Conservation (phyloP, 495 filamentous ascomycete species). For the Annulohypoxylon moriforme region DNA sequence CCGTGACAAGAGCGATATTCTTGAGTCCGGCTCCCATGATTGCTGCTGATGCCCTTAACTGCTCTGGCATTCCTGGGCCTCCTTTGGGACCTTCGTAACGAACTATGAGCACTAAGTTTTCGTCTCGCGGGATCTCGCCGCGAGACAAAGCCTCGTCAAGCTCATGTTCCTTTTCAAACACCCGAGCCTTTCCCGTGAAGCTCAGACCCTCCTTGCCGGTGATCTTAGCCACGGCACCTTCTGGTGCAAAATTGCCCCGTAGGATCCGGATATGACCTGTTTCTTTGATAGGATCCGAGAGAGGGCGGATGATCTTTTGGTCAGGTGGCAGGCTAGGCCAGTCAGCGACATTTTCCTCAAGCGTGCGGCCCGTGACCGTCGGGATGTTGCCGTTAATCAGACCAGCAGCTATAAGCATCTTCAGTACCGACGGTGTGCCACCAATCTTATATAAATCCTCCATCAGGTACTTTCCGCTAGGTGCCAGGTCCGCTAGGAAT, state of each 20-base stretch:
- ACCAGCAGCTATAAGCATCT: constrained; percentile 84
- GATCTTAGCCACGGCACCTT: constrained; percentile 96
- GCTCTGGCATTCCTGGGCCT: constrained; percentile 98
- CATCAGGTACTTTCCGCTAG: constrained; percentile 89
- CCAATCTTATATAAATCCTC: constrained; percentile 95
- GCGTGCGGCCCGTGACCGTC: constrained; percentile 92
- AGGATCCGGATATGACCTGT: constrained; percentile 93
- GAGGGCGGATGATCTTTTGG: constrained; percentile 85
- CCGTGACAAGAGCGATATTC: constrained; percentile 93
- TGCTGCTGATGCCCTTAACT: constrained; percentile 86
- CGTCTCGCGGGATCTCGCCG: constrained; percentile 74
- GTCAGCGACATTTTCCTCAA: constrained; percentile 85
- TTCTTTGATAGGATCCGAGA: constrained; percentile 85
- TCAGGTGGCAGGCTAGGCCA: constrained; percentile 83
- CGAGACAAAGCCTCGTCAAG: constrained; percentile 80
- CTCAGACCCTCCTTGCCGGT: constrained; percentile 91
- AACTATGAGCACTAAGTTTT: constrained; percentile 90
- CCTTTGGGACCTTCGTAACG: constrained; percentile 96
- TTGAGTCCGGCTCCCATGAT: constrained; percentile 92
- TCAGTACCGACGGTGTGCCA: constrained; percentile 90
- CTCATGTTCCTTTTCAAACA: constrained; percentile 90
- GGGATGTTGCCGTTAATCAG: constrained; percentile 85
- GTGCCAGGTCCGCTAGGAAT: constrained; percentile 92
- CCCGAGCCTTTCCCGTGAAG: constrained; percentile 84
- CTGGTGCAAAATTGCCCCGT: constrained; percentile 88